Conservation (phyloP, 1,139 yeast genomes). For the Yamadazyma atlantica region DNA sequence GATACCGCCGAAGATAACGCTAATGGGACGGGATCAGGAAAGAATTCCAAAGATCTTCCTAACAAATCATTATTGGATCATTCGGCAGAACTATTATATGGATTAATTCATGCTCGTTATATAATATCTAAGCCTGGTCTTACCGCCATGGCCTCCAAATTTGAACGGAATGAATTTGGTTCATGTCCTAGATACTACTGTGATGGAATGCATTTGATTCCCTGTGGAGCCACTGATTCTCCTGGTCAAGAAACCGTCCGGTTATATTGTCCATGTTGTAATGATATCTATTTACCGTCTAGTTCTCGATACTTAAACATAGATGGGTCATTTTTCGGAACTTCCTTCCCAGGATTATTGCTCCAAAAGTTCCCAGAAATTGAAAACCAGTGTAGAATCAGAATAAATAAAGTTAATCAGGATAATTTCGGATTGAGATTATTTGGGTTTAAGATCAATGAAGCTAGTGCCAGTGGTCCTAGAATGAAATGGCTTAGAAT, state of each 20-base stretch:
- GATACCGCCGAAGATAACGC: slow-evolving; percentile 63
- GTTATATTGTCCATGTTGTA: slow-evolving; percentile 91
- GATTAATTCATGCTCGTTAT: slow-evolving; percentile 90
- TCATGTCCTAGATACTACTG: slow-evolving; percentile 89
- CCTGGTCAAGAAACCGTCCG: slow-evolving; percentile 92
- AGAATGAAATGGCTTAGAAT: slow-evolving; percentile 94
- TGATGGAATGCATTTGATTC: slow-evolving; percentile 88
- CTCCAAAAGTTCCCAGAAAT: slow-evolving; percentile 88
- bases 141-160: slow-evolving; percentile 94
- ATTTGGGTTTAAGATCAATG: slow-evolving; percentile 85
- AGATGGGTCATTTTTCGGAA: slow-evolving; percentile 97
- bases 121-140: slow-evolving; percentile 88
- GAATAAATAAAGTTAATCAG: slow-evolving; percentile 53
- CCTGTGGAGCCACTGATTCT: slow-evolving; percentile 87
- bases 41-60: slow-evolving; percentile 46
- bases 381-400: slow-evolving; percentile 47
- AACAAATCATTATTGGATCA: slow-evolving; percentile 79
- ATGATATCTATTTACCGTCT: slow-evolving; percentile 85
- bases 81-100: slow-evolving; percentile 88
- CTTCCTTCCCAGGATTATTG: slow-evolving; percentile 90
- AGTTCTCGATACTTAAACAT: slow-evolving; percentile 81
- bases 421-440: slow-evolving; percentile 67
- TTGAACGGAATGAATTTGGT: slow-evolving; percentile 87
- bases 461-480: slow-evolving; percentile 76
- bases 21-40: slow-evolving; percentile 7